Evolutionary conservation across 495 filamentous ascomycete genomes (phyloP).

Genomic region (Neurospora cerealis): DNA sequence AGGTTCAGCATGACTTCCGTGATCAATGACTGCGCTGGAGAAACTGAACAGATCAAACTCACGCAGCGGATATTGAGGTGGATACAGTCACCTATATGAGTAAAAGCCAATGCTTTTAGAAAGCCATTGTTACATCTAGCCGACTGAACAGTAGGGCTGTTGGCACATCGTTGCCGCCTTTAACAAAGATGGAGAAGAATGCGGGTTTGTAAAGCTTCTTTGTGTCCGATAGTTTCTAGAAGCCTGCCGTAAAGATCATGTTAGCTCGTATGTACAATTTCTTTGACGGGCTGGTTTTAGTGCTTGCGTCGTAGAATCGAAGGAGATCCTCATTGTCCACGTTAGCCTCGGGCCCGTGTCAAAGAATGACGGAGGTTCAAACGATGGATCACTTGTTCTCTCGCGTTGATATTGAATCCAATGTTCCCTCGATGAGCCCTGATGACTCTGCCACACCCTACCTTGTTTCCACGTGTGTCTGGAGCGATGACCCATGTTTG

Average conservation of each 20-base stretch:
- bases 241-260: background rate
- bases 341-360: background rate
- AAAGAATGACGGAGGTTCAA: background rate
- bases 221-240: background rate
- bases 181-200: background rate
- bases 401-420: background rate
- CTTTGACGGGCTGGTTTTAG: background rate
- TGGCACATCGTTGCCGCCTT: background rate
- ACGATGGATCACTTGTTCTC: background rate
- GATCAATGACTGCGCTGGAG: background rate
- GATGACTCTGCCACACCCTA: background rate
- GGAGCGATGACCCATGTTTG: background rate
- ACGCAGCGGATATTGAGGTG: background rate
- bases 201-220: background rate
- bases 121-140: background rate
- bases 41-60: background rate
- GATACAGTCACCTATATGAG: background rate
- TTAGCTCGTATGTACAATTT: background rate
- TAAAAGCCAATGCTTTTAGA: background rate
- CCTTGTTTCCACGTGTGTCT: background rate
- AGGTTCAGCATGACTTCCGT: background rate
- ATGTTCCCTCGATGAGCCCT: background rate
- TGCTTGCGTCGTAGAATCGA: background rate
- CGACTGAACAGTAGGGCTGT: background rate
- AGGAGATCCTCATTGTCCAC: background rate